Percentiles rank a stretch among this genome's conserved stretches.
phyloP scores from a whole-genome alignment of 345 rosid species.

The Eucalyptus curtisii region DNA sequence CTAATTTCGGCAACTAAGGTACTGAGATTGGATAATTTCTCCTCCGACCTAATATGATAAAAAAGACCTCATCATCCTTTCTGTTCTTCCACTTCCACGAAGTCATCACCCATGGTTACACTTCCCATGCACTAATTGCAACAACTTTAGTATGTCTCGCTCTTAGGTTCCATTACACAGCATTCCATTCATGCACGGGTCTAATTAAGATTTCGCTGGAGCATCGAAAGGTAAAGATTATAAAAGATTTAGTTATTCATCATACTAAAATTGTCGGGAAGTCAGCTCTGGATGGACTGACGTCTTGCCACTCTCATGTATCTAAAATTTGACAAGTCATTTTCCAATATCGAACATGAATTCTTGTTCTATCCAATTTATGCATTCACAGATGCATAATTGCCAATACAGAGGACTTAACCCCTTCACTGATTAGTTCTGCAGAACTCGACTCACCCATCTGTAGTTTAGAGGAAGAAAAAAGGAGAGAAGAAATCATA shows the following conservation, averaged over 20 bases:
- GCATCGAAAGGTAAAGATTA: not conserved
- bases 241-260: not conserved
- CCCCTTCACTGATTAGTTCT: not conserved
- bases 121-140: not conserved
- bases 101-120: not conserved
- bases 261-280: not conserved
- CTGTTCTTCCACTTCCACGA: not conserved
- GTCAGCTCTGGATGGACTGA: not conserved
- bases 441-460: constrained; percentile 40
- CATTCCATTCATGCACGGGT: not conserved
- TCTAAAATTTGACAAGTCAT: not conserved
- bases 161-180: not conserved
- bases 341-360: not conserved
- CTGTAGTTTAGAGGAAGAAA: constrained; percentile 54
- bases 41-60: not conserved
- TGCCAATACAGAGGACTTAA: not conserved
- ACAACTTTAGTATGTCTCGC: not conserved
- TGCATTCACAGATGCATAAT: not conserved
- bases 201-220: not conserved
- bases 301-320: not conserved
- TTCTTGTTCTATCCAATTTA: not conserved
- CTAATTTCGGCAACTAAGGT: not conserved
- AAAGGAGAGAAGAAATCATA: not conserved
- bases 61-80: not conserved
- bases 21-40: not conserved